Percentiles rank a stretch among this genome's conserved stretches.
Evolutionary conservation across 2,329 filamentous ascomycete genomes (phyloP).

Genomic region (Lachnellula willkommii): DNA sequence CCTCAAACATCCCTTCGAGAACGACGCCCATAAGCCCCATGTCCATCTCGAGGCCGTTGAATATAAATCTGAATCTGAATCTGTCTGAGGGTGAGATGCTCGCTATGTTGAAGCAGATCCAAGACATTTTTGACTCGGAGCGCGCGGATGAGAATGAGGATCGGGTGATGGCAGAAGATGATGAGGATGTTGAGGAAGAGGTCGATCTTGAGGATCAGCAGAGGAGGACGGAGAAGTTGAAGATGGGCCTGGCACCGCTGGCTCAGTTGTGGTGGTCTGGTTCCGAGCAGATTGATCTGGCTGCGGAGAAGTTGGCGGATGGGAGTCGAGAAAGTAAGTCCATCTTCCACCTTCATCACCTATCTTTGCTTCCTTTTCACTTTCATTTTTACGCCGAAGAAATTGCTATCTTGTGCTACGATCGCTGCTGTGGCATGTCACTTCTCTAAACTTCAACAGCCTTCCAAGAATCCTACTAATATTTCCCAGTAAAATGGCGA

Average conservation of each 20-base stretch:
- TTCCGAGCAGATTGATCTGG: slow-evolving; percentile 39
- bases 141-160: slow-evolving; percentile 10
- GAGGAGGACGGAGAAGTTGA: slow-evolving; percentile 26
- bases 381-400: not conserved
- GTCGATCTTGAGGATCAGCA: slow-evolving; percentile 28
- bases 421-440: not conserved
- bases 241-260: slow-evolving; percentile 16
- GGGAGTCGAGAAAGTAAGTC: slow-evolving; percentile 50
- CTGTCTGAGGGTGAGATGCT: slow-evolving; percentile 12
- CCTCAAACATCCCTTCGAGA: not conserved
- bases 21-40: too few species aligned
- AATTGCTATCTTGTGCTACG: too few species aligned
- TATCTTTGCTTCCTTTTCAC: not conserved
- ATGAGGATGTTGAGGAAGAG: slow-evolving; percentile 17
- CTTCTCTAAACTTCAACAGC: not conserved
- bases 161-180: slow-evolving; percentile 15
- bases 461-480: slow-evolving; percentile 12
- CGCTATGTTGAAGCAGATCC: slow-evolving; percentile 16
- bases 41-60: not conserved
- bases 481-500: slow-evolving; percentile 48
- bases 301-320: slow-evolving; percentile 50
- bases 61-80: not conserved
- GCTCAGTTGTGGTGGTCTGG: slow-evolving; percentile 38
- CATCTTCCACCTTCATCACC: not conserved
- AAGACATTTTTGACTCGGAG: slow-evolving; percentile 19